Evolutionary conservation across 1,139 yeast species (phyloP), one percentile per base, ranked within the genome.

Genomic region (Candida smagusa): DNA sequence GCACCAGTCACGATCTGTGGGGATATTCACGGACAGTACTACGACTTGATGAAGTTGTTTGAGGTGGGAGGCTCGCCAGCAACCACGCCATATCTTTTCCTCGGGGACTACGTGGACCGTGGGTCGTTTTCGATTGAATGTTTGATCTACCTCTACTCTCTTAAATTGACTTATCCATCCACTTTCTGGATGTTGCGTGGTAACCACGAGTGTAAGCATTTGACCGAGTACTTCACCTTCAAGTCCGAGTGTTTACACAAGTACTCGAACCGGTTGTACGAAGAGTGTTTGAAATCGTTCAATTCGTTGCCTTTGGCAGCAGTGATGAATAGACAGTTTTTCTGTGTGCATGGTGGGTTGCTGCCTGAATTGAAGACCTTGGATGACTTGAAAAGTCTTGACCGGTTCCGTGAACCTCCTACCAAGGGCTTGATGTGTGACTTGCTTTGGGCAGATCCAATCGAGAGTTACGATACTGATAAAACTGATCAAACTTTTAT

Each of bases 1-100:
- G 95, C 97, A 0, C 98, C 98, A 0, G 88, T 92, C 4, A 90
- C 97, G 1, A 89, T 92, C 2, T 90, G 97, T 65, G 97, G 98
- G 38, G 98, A 92, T 60, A 76, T 92, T 22, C 98, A 92, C 60
- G 98, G 98, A 7, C 98, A 92, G 59, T 88, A 79, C 61, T 92
- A 78, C 56, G 98, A 92, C 61, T 71, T 92, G 50, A 75, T 90
- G 79, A 90, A 90, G 61, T 65, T 92, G 36, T 88, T 92, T 58
- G 97, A 92, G 57, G 95, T 90, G 21, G 96, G 97, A 28, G 98
- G 97, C 2, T 83, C 84, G 55, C 97, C 97, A 3, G 72, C 71
- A 11, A 65, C 58, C 26, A 84, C 95, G 0, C 75, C 86, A 9
- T 92, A 89, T 58, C 67, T 92, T 42, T 92, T 92, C 53, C 64